Evolutionary conservation across 2,329 filamentous ascomycete species (phyloP).

Genomic region (Setomelanomma holmii): DNA sequence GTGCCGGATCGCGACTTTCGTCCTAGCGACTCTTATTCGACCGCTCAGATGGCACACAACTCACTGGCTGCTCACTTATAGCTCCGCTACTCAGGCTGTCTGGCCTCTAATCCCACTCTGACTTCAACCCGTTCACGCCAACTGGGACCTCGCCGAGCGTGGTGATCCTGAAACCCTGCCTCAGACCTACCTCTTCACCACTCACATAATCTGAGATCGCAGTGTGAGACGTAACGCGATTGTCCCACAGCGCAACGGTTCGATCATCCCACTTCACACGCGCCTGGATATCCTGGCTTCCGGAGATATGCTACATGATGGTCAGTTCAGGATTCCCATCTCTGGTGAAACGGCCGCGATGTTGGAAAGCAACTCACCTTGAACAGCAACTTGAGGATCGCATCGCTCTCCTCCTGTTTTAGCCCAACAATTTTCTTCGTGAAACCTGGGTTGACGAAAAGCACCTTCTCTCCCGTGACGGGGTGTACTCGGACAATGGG

Average conservation of each 20-base stretch:
- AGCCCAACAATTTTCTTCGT: constrained; percentile 79
- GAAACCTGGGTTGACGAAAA: constrained; percentile 83
- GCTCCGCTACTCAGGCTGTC: too few relatives aligned
- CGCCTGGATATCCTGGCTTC: constrained; percentile 72
- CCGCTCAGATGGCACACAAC: too few relatives aligned
- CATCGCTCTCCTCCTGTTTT: constrained; percentile 81
- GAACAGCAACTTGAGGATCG: constrained; percentile 75
- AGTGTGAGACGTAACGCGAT: constrained; percentile 76
- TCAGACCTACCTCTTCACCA: constrained; percentile 28
- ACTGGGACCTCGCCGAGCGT: constrained; percentile 28
- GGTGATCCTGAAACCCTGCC: constrained; percentile 35
- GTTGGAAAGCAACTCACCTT: constrained; percentile 39
- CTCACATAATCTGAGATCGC: constrained; percentile 71
- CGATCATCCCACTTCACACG: constrained; percentile 76
- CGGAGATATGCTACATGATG: constrained; percentile 67
- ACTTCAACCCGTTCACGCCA: constrained; percentile 26
- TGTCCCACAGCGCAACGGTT: constrained; percentile 85
- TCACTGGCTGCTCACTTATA: too few relatives aligned
- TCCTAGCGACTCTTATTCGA: too few relatives aligned
- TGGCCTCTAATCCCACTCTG: constrained; percentile 26
- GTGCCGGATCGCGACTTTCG: too few relatives aligned
- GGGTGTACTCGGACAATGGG: constrained; percentile 77
- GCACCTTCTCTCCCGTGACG: constrained; percentile 76
- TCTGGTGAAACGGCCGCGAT: too few relatives aligned
- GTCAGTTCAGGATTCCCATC: too few relatives aligned